phyloP scores from a whole-genome alignment of 192 early-diverging fungal species.

The Coemansia umbellata region DNA sequence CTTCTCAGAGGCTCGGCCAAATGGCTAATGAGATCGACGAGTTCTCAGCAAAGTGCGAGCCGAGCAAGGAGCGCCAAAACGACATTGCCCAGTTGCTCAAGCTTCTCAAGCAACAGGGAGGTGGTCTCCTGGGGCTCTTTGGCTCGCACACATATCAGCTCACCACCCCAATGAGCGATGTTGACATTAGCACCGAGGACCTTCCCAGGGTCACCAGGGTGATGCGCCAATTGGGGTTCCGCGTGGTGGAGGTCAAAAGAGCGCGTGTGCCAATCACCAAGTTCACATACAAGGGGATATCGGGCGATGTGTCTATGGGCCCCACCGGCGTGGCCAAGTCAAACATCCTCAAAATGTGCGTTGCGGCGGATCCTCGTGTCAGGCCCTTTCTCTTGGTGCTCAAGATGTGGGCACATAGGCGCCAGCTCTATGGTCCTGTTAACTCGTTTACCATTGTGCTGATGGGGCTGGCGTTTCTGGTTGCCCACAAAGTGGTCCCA shows the following conservation, averaged over 20 bases:
- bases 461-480: constrained; percentile 40
- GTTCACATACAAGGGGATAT: constrained; percentile 20
- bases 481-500: constrained; percentile 28
- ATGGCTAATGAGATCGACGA: too few relatives aligned
- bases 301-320: constrained; percentile 9
- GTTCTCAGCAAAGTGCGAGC: too few relatives aligned
- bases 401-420: constrained; percentile 24
- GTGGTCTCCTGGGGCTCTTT: constrained; percentile 4
- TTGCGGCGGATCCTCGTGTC: constrained; percentile 24
- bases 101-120: too few relatives aligned
- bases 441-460: constrained; percentile 42
- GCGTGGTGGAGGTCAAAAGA: background rate
- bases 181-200: constrained; percentile 7
- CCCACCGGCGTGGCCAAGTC: constrained; percentile 17
- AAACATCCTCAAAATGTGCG: constrained; percentile 8
- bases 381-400: constrained; percentile 15
- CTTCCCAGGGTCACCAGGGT: background rate
- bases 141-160: constrained; percentile 28
- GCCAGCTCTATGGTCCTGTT: constrained; percentile 11
- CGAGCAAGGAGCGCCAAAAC: too few relatives aligned
- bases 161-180: constrained; percentile 13
- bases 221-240: background rate
- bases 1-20: too few relatives aligned
- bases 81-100: too few relatives aligned
- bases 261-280: constrained; percentile 42